Percentiles rank a stretch among this genome's conserved stretches.
Evolutionary conservation across 768 basidiomycete species (phyloP).

Genomic region (Xerocomellus intermedius): DNA sequence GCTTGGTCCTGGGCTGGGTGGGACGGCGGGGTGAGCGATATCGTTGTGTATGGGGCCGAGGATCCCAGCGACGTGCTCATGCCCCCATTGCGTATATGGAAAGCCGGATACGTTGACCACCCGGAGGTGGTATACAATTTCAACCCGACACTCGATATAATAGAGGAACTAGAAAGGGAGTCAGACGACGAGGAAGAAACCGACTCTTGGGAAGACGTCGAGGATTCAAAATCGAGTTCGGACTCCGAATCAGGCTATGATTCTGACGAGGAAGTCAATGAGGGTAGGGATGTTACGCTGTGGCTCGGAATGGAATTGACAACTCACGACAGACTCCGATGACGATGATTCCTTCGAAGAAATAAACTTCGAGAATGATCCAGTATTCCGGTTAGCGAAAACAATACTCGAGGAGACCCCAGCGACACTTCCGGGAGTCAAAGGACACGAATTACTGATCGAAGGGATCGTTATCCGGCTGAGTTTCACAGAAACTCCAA

Average conservation of each 20-base stretch:
- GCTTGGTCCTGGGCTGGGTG: conserved; percentile 17
- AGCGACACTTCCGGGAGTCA: not conserved
- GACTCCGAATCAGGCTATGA: not conserved
- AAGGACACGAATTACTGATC: conserved; percentile 3
- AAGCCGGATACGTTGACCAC: not conserved
- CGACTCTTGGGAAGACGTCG: not conserved
- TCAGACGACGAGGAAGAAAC: not conserved
- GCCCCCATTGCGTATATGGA: conserved; percentile 14
- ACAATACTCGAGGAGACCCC: not conserved
- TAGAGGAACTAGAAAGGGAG: not conserved
- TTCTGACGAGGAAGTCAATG: not conserved
- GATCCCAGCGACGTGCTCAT: not conserved
- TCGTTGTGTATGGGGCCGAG: not conserved
- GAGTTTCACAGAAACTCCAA: not conserved
- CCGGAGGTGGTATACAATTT: conserved; percentile 9
- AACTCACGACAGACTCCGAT: not conserved
- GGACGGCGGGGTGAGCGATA: not conserved
- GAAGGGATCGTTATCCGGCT: conserved; percentile 2
- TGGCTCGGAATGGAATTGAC: not conserved
- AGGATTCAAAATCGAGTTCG: not conserved
- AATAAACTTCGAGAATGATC: not conserved
- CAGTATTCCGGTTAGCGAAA: not conserved
- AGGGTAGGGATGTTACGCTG: not conserved
- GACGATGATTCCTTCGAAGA: not conserved
- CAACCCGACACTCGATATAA: not conserved